phyloP scores from a whole-genome alignment of 495 filamentous ascomycete species.

The Trichoderma orchidacearum region DNA sequence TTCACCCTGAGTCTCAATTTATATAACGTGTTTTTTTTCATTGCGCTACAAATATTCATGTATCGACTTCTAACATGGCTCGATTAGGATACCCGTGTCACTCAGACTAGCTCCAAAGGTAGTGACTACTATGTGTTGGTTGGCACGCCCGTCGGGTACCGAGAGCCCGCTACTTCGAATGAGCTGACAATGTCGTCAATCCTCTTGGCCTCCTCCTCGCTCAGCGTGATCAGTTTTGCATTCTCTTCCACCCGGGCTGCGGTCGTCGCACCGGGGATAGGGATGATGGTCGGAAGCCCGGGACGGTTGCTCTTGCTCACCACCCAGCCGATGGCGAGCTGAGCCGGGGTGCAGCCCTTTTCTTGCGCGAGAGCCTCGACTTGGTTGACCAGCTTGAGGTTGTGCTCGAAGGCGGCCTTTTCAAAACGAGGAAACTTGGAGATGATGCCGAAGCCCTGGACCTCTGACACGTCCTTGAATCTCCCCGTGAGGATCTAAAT shows the following conservation, averaged over 20 bases:
- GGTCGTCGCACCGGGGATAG: conserved; percentile 64
- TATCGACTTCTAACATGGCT: not conserved
- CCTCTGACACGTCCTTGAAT: conserved; percentile 44
- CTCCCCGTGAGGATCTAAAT: conserved; percentile 39
- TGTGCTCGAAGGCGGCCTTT: conserved; percentile 54
- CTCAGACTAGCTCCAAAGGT: no score
- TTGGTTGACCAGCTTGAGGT: conserved; percentile 54
- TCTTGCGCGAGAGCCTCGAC: conserved; percentile 50
- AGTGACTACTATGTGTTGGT: conserved; percentile 15
- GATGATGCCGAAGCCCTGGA: conserved; percentile 46
- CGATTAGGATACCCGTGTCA: no score
- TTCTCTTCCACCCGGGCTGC: conserved; percentile 37
- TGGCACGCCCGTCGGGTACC: conserved; percentile 21
- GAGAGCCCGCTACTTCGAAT: conserved; percentile 25
- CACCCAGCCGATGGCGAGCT: conserved; percentile 71
- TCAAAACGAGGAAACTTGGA: conserved; percentile 48
- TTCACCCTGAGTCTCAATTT: conserved; percentile 3
- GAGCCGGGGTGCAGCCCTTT: conserved; percentile 59
- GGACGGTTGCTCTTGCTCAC: conserved; percentile 34
- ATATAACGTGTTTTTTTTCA: not conserved
- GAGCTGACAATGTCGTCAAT: conserved; percentile 31
- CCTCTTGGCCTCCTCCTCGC: conserved; percentile 32
- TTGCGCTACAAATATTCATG: not conserved
- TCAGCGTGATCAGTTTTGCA: conserved; percentile 24
- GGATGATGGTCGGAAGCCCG: conserved; percentile 60